Evolutionary conservation across 2,329 filamentous ascomycete genomes (phyloP), one percentile per base, ranked within the genome.

Genomic region (Hyphodiscus sp.): DNA sequence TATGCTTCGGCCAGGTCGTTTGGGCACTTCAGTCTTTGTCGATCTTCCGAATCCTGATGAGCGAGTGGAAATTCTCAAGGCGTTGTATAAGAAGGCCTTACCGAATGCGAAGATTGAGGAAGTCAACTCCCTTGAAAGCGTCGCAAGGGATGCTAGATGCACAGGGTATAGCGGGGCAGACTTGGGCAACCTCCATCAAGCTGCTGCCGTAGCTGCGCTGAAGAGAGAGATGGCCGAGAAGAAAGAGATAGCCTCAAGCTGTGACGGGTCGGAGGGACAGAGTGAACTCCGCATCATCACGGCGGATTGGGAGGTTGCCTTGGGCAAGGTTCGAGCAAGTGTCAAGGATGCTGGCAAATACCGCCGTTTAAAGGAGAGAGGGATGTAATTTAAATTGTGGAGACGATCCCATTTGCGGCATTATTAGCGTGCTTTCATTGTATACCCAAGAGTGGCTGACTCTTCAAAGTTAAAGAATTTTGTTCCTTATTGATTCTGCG

Each of bases 11-110:
- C 92, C 94, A 0, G 94, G 94, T 0, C 85, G 94, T 23, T 78
- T 99, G 1, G 92, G 91, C 59, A 92, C 86, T 0, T 81, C 86
- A n/a, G 78, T 97, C 23, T 96, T 92, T 62, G 87, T 99, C 41
- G 91, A 94, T 64, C 74, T 97, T 0, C 94, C 94, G 0, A 85
- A 83, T 23, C 76, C 85, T 0, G 77, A 84, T 8, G 91, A 96
- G 67, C 80, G 94, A 15, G 87, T 88, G 0, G 90, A 95, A 53
- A 99, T 99, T 57, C 75, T 99, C 20, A 78, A 78, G 52, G 89
- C 91, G 2, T 73, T 83, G 23, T 81, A 79, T 63, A 71, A 72
- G 53, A 80, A 76, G 45, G 72, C 71, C 2, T 72, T 84, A 29
- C 74, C 75, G 51, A 76, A 75, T 19, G 74, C 78, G 30, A 72